These are phyloP conservation scores for Paecilomyces fulvus DNA, from an alignment of 2,329 filamentous ascomycete genomes.

Conservation along the genomic window DNA sequence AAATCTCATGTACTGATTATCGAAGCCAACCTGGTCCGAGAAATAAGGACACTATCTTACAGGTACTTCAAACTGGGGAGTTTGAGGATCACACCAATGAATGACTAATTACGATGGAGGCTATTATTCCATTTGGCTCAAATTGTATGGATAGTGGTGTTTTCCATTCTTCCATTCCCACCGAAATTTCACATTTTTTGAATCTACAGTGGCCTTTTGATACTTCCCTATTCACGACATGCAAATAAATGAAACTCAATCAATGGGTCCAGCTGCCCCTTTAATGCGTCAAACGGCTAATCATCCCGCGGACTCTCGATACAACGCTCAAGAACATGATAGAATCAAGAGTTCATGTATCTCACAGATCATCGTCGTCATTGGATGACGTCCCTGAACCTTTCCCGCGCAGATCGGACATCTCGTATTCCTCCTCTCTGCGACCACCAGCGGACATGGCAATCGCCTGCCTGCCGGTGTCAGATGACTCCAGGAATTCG, in stretches of 20 bases:
- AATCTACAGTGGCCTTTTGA: not conserved
- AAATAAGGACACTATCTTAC: too few relatives aligned
- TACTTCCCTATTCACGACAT: not conserved
- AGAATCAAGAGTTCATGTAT: not conserved
- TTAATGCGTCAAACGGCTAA: not conserved
- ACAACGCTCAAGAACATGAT: not conserved
- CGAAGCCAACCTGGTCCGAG: too few relatives aligned
- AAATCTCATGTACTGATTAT: too few relatives aligned
- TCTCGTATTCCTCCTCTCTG: conserved; percentile 53
- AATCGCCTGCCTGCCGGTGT: conserved; percentile 74
- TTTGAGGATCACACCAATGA: too few relatives aligned
- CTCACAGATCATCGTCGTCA: not conserved
- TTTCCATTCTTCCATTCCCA: not conserved
- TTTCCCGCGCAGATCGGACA: conserved; percentile 24
- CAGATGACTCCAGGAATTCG: conserved; percentile 81
- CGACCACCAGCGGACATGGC: conserved; percentile 54
- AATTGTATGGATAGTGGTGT: not conserved
- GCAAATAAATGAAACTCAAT: not conserved
- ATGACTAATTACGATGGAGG: too few relatives aligned
- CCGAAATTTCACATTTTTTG: not conserved
- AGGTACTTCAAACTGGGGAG: too few relatives aligned
- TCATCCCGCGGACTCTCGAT: not conserved
- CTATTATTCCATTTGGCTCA: too few relatives aligned
- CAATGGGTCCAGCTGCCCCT: not conserved
- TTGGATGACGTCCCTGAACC: not conserved